Evolutionary conservation across 345 rosid genomes (phyloP), one percentile per base, ranked within the genome.

Genomic region (Salix arbutifolia): DNA sequence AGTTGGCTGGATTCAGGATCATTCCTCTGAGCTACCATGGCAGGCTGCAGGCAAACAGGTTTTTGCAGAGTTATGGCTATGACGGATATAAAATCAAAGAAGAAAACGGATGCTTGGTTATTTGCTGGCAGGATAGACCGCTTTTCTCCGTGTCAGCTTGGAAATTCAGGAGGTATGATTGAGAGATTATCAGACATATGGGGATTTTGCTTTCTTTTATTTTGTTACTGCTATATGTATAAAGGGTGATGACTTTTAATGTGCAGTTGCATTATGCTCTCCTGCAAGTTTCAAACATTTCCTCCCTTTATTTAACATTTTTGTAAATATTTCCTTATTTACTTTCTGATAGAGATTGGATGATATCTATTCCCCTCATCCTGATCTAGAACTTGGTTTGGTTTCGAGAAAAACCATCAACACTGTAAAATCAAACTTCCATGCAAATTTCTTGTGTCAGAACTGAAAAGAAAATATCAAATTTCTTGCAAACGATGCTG

Each of bases 91-190:
- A 77, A 80, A 85, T 91, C 76, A 89, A 84, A 81, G 92, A 89
- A 68, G 90, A 89, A 68, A 85, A 84, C 30, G 96, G 96, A 25
- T 83, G 90, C 76, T 74, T 87, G 68, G 42, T 81, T 75, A 78
- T 89, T 35, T 88, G 89, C 87, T 91, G 96, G 96, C 90, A 91
- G 5, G 85, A 81, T 35, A 83, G 86, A 74, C 88, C 88, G 6
- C 89, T 91, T 74, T 91, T 80, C 68, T 89, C 96, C 3, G 85
- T 88, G 30, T 88, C 96, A 3, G 91, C 90, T 16, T 91, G 96
- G 96, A 79, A 88, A 74, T 84, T 83, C 78, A 86, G 87, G 74
- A 84, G 87, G 69, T 84, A 78, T 2, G 79, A 83, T 71, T 84
- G 73, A 82, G 30, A 79, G 74, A 64, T 72, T 46, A 64, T 67